Evolutionary conservation across 1,284 basidiomycete genomes (phyloP), one percentile per base, ranked within the genome.

Genomic region (Athelia sp.): DNA sequence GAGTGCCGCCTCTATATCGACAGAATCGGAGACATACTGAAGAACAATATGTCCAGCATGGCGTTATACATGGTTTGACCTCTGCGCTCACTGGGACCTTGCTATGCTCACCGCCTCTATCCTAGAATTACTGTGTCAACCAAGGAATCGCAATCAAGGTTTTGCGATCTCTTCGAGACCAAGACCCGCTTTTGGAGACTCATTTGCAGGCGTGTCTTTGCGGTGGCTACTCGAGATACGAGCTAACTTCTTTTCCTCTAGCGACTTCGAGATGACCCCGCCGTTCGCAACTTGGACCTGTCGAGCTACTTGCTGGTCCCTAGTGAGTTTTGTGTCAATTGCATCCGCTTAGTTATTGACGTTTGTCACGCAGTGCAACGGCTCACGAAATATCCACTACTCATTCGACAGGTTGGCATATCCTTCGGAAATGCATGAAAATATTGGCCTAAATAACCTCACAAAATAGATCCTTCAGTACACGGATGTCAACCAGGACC

Each of bases 61-160:
- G 73, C 68, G 2, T 80, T 89, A 14, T 96, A 96, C 61, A 79
- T 84, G 75, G 90, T 87, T n/a, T n/a, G n/a, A n/a, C n/a, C n/a
- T n/a, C n/a, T n/a, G n/a, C n/a, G n/a, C n/a, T n/a, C n/a, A n/a
- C n/a, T n/a, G n/a, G n/a, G n/a, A n/a, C n/a, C n/a, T n/a, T n/a
- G n/a, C n/a, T n/a, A n/a, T n/a, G n/a, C n/a, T n/a, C n/a, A n/a
- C n/a, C n/a, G n/a, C n/a, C n/a, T n/a, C n/a, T n/a, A n/a, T n/a
- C n/a, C n/a, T 58, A 94, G 84, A 85, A 87, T 43, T 98, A 98
- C 63, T 98, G 95, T 58, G 81, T 93, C 52, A 96, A 98, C 58
- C 94, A 98, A 67, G 74, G 73, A 15, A 84, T 78, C 17, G 93
- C 91, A 0, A 87, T 85, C 56, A 85, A 84, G 58, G 81, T 90